Evolutionary conservation across 768 basidiomycete species (phyloP).

Genomic region (Leucosporidium yakuticum): DNA sequence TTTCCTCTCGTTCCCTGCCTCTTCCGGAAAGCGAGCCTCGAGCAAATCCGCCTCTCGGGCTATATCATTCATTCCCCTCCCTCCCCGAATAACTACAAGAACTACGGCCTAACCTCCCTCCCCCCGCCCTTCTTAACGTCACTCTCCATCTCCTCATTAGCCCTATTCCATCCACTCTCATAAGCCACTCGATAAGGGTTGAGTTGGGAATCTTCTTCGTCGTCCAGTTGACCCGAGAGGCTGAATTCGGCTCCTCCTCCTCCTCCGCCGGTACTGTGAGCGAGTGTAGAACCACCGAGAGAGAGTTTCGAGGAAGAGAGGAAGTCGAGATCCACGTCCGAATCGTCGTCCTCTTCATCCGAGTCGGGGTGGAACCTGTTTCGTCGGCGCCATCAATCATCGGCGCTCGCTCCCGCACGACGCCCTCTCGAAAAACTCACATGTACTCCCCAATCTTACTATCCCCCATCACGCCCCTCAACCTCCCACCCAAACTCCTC

Average conservation of each 20-base stretch:
- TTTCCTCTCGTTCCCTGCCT: not conserved
- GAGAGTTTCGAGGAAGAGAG: too few species aligned
- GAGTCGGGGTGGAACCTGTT: not conserved
- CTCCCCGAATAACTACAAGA: too few species aligned
- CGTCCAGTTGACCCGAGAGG: slow-evolving; percentile 8
- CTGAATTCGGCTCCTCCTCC: not conserved
- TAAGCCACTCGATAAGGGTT: slow-evolving; percentile 29
- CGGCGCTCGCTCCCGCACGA: not conserved
- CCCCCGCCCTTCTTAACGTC: not conserved
- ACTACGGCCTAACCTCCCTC: not conserved
- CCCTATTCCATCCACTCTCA: slow-evolving; percentile 17
- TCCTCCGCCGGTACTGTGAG: too few species aligned
- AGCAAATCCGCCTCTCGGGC: not conserved
- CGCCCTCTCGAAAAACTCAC: not conserved
- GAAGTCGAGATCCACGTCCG: too few species aligned
- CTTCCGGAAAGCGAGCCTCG: too few species aligned
- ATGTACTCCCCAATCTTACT: slow-evolving; percentile 22
- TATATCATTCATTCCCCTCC: not conserved
- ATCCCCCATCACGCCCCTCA: slow-evolving; percentile 13
- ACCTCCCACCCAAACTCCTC: slow-evolving; percentile 5
- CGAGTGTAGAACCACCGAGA: too few species aligned
- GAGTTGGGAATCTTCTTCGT: slow-evolving; percentile 24
- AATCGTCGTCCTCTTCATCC: not conserved
- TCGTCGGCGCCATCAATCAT: not conserved
- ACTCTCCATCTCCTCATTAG: slow-evolving; percentile 4